Percentiles rank a stretch among this genome's conserved stretches.
phyloP scores from a whole-genome alignment of 257 asterid species.

The Nicotiana sylvestris region DNA sequence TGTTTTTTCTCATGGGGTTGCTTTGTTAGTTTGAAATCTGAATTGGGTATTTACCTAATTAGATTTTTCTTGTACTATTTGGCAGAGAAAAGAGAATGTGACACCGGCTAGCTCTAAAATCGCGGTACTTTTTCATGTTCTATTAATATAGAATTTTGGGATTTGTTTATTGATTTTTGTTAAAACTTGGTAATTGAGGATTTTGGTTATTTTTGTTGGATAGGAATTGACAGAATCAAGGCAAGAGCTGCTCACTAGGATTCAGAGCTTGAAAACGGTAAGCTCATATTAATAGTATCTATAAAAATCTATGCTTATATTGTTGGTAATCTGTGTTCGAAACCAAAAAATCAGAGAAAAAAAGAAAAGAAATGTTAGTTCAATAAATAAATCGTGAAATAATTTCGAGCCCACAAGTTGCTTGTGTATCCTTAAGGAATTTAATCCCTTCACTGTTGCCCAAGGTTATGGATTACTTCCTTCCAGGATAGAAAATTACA shows the following conservation, averaged over 20 bases:
- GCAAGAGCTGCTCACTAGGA: slow-evolving; percentile 67
- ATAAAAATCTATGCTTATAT: neutral
- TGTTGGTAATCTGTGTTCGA: neutral
- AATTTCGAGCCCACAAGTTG: too few relatives aligned
- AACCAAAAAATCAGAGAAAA: too few relatives aligned
- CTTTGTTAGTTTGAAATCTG: neutral
- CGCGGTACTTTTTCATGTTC: slow-evolving; percentile 38
- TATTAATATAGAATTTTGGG: neutral
- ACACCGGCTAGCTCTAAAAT: slow-evolving; percentile 61
- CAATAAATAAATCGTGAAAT: too few relatives aligned
- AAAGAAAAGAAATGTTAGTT: too few relatives aligned
- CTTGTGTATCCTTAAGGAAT: too few relatives aligned
- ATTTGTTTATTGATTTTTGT: neutral
- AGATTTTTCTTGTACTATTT: neutral
- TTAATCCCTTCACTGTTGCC: too few relatives aligned
- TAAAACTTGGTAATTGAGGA: neutral
- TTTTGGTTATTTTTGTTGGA: slow-evolving; percentile 1
- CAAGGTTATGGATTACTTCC: too few relatives aligned
- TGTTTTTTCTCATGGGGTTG: neutral
- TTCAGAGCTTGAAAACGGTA: slow-evolving; percentile 85
- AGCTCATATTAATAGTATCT: neutral
- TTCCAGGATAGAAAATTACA: too few relatives aligned
- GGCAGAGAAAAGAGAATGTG: slow-evolving; percentile 59
- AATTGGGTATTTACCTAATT: neutral
- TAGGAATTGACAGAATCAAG: slow-evolving; percentile 83